phyloP scores from a whole-genome alignment of 192 early-diverging fungal species.

The Allomyces macrogynus region DNA sequence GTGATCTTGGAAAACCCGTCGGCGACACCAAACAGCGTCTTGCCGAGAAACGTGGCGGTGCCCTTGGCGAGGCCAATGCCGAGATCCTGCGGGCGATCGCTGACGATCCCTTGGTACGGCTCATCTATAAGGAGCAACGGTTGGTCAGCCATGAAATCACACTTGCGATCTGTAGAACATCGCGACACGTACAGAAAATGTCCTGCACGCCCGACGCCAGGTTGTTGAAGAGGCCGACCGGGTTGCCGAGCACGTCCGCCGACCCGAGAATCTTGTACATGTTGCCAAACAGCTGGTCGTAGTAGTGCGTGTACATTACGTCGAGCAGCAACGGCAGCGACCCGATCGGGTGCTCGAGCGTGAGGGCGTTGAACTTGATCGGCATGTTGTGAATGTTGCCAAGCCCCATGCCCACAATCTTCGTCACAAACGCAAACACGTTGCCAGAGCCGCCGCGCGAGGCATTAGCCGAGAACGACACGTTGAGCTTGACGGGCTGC shows the following conservation, averaged over 20 bases:
- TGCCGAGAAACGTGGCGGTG: constrained; percentile 39
- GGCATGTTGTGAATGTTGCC: constrained; percentile 94
- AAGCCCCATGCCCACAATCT: constrained; percentile 89
- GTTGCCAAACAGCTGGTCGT: constrained; percentile 52
- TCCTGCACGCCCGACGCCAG: constrained; percentile 85
- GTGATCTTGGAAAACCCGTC: constrained; percentile 91
- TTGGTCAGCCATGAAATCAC: too few species aligned
- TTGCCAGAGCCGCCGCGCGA: constrained; percentile 10
- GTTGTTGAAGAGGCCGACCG: constrained; percentile 89
- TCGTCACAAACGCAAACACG: constrained; percentile 42
- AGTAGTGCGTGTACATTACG: constrained; percentile 55
- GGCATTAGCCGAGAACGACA: constrained; percentile 51
- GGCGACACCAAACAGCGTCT: constrained; percentile 89
- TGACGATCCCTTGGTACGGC: constrained; percentile 20
- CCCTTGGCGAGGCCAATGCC: constrained; percentile 77
- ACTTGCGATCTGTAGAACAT: too few species aligned
- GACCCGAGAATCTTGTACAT: constrained; percentile 73
- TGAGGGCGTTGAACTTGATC: constrained; percentile 66
- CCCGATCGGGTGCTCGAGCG: constrained; percentile 68
- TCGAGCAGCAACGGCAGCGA: constrained; percentile 51
- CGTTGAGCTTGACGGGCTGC: constrained; percentile 83
- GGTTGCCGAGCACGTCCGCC: constrained; percentile 93
- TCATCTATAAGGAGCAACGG: too few species aligned
- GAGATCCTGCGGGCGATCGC: constrained; percentile 80
- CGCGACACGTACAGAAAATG: constrained; percentile 49